Conservation (phyloP, 345 rosid genomes). For the Linum usitatissimum region DNA sequence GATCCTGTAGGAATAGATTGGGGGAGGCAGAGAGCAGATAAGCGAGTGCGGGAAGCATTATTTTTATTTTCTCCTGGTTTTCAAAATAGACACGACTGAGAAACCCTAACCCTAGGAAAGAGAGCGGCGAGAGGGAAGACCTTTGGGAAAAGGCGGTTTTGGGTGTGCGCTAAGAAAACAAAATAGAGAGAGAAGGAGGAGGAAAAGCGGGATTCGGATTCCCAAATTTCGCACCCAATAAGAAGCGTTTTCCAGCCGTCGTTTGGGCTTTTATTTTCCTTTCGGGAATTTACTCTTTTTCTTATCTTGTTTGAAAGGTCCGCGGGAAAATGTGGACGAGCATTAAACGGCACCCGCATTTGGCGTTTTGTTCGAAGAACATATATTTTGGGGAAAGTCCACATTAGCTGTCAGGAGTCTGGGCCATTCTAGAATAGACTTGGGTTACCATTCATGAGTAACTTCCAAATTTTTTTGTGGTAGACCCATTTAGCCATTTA, state of each 20-base stretch:
- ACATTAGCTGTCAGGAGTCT: not conserved
- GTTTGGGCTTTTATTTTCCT: not conserved
- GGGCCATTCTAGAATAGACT: not conserved
- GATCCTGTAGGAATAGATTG: slow-evolving; percentile 15
- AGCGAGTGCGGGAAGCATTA: slow-evolving; percentile 13
- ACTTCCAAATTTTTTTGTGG: too few relatives aligned
- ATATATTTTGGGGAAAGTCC: not conserved
- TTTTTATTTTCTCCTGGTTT: not conserved
- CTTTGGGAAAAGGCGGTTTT: slow-evolving; percentile 10
- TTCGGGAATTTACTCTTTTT: too few relatives aligned
- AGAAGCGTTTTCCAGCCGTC: slow-evolving; percentile 22
- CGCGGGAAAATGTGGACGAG: not conserved
- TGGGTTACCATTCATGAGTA: not conserved
- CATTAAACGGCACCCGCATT: not conserved
- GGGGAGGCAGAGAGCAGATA: slow-evolving; percentile 8
- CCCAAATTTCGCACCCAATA: slow-evolving; percentile 12
- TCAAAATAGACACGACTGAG: slow-evolving; percentile 13
- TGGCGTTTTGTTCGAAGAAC: not conserved
- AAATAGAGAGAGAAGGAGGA: slow-evolving; percentile 5
- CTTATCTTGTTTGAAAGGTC: not conserved
- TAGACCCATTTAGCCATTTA: too few relatives aligned
- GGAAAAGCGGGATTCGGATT: slow-evolving; percentile 15
- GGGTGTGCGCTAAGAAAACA: not conserved
- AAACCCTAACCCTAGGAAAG: slow-evolving; percentile 44
- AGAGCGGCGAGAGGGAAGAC: not conserved